These are phyloP conservation scores for Hygrocybe punicea DNA, from an alignment of 768 basidiomycete species.

Conservation along the genomic window DNA sequence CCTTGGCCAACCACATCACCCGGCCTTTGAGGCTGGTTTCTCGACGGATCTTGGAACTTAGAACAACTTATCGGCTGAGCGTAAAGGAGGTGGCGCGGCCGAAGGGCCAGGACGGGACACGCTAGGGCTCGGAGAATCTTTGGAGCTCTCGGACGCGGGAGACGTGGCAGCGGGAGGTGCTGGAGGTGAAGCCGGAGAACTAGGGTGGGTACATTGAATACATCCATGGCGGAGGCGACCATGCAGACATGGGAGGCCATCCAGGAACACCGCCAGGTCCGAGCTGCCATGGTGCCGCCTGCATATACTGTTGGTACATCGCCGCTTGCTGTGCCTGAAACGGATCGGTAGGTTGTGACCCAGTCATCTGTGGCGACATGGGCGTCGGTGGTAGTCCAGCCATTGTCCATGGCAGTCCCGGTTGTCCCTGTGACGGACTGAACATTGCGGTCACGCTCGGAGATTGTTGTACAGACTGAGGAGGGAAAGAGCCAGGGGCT, in stretches of 20 bases:
- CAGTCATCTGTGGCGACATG: neutral
- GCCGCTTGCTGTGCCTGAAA: neutral
- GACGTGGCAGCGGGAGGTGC: neutral
- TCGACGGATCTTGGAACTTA: neutral
- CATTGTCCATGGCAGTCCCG: neutral
- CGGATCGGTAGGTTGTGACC: neutral
- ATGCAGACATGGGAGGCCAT: neutral
- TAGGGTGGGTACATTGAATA: neutral
- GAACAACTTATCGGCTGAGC: neutral
- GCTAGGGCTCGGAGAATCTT: neutral
- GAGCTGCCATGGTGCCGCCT: neutral
- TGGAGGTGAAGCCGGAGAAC: neutral
- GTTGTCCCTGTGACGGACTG: neutral
- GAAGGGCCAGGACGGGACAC: neutral
- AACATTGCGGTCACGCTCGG: neutral
- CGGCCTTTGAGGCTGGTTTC: neutral
- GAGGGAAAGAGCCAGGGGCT: neutral
- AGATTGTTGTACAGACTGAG: neutral
- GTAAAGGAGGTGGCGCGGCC: neutral
- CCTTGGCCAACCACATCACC: neutral
- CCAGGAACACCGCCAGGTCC: neutral
- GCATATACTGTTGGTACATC: neutral
- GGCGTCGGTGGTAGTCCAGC: neutral
- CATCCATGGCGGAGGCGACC: neutral
- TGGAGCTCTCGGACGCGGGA: neutral